These are phyloP conservation scores for Pseudogymnoascus sp. DNA, from an alignment of 2,329 filamentous ascomycete species.

Conservation along the genomic window DNA sequence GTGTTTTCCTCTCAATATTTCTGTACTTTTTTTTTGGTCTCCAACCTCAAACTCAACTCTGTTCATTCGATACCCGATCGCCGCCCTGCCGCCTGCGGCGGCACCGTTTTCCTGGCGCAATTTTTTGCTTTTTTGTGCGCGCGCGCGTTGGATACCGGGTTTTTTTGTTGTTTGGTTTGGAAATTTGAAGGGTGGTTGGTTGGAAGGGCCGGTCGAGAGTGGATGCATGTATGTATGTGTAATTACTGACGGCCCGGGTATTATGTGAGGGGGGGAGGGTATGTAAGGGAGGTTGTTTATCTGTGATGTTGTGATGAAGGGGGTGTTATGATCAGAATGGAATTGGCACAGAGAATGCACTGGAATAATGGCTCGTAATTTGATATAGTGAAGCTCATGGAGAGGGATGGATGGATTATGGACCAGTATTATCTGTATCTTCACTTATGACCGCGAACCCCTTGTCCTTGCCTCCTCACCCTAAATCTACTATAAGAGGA, in stretches of 20 bases:
- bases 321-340: conserved; percentile 4
- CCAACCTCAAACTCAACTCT: conserved; percentile 14
- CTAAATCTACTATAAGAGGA: no score
- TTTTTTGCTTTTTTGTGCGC: background rate
- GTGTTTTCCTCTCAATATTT: conserved; percentile 4
- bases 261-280: background rate
- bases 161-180: background rate
- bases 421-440: background rate
- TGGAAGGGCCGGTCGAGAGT: conserved; percentile 1
- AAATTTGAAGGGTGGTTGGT: background rate
- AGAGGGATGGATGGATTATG: background rate
- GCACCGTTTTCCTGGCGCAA: conserved; percentile 4
- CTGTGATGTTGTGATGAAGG: conserved; percentile 2
- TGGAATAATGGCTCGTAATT: background rate
- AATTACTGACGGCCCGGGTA: background rate
- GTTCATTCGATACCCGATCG: conserved; percentile 1
- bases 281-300: background rate
- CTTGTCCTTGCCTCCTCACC: background rate
- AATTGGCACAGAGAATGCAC: background rate
- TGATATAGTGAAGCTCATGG: background rate
- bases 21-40: conserved; percentile 8
- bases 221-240: conserved; percentile 3
- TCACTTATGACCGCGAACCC: background rate
- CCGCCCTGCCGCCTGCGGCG: background rate
- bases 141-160: background rate